Percentiles rank a stretch among this genome's conserved stretches.
These are phyloP conservation scores for Asclepias syriaca DNA, from an alignment of 257 asterid genomes.

Conservation along the genomic window DNA sequence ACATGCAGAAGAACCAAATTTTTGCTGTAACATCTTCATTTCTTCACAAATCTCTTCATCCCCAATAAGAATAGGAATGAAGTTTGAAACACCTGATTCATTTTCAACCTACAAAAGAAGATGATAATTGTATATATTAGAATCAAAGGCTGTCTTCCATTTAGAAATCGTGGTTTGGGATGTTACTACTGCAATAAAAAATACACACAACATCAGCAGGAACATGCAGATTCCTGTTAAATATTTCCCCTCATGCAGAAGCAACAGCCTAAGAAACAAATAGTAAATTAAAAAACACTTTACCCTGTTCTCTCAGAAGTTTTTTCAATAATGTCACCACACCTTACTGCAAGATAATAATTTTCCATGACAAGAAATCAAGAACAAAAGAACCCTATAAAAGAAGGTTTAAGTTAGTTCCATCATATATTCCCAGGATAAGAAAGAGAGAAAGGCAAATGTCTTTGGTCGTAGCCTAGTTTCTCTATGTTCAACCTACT, in stretches of 20 bases:
- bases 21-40: constrained; percentile 55
- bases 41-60: constrained; percentile 75
- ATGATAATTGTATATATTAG: not conserved
- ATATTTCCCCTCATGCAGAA: not conserved
- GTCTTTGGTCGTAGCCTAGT: not conserved
- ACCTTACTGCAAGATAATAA: no score
- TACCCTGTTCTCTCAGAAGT: not conserved
- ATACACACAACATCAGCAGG: not conserved
- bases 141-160: not conserved
- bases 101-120: constrained; percentile 72
- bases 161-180: not conserved
- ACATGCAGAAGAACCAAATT: constrained; percentile 23
- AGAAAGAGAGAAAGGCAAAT: not conserved
- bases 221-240: not conserved
- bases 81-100: constrained; percentile 89
- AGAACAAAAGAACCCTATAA: not conserved
- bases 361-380: not conserved
- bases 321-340: no score
- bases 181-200: not conserved
- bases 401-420: not conserved
- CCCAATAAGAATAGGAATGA: constrained; percentile 79
- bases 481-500: not conserved
- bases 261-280: not conserved
- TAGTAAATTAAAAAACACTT: no score
- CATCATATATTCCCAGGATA: not conserved